A percentile compares a stretch with the other conserved stretches of the same genome.
Conservation (phyloP, 805 yeast genomes). For the Limtongozyma cylindracea region DNA sequence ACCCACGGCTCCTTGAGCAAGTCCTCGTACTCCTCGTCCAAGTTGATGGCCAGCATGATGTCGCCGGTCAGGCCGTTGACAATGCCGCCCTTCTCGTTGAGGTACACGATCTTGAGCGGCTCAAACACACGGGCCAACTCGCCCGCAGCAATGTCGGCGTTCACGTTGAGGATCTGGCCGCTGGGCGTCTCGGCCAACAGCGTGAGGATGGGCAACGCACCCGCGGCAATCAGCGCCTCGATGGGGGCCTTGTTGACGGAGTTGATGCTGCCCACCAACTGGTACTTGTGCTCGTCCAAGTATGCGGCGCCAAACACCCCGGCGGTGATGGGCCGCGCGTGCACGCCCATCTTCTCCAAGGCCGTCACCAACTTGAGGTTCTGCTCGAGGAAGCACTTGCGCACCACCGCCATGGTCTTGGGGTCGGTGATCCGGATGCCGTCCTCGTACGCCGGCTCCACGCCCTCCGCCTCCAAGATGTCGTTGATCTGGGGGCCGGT, state of each 20-base stretch:
- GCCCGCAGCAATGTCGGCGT: constrained; percentile 98
- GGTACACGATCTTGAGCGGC: constrained; percentile 87
- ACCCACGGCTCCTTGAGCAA: constrained; percentile 92
- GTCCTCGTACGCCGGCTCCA: constrained; percentile 86
- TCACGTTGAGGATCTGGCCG: constrained; percentile 91
- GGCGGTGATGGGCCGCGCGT: constrained; percentile 94
- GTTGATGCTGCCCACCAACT: constrained; percentile 76
- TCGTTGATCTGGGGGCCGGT: constrained; percentile 98
- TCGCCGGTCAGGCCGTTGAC: constrained; percentile 82
- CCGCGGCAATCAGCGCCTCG: constrained; percentile 87
- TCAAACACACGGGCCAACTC: constrained; percentile 92
- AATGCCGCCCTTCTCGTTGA: constrained; percentile 95
- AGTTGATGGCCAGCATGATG: constrained; percentile 68
- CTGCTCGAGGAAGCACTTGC: constrained; percentile 88
- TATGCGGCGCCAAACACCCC: constrained; percentile 93
- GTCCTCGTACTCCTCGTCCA: constrained; percentile 89
- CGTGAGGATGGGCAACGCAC: constrained; percentile 89
- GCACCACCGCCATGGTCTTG: constrained; percentile 86
- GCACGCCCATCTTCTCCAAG: constrained; percentile 85
- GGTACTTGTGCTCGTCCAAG: constrained; percentile 72
- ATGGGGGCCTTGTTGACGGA: constrained; percentile 74
- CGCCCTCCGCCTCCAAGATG: constrained; percentile 76
- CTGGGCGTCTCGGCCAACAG: constrained; percentile 92
- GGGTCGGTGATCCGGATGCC: constrained; percentile 93
- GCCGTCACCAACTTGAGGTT: constrained; percentile 90